Evolutionary conservation across 164 flowering plant genomes (phyloP).

Genomic region (Pachysandra terminalis): DNA sequence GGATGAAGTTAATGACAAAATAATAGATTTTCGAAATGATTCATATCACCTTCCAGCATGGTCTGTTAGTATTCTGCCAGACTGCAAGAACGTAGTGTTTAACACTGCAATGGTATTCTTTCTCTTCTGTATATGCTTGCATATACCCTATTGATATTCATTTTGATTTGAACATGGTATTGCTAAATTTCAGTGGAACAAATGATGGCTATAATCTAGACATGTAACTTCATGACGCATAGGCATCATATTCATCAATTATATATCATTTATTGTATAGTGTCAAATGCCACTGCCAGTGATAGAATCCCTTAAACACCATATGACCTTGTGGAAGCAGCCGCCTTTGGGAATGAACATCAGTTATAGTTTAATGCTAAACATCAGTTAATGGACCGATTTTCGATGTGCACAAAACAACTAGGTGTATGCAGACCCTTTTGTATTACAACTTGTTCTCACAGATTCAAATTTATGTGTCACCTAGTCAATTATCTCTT

Average conservation of each 20-base stretch:
- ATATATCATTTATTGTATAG: not conserved
- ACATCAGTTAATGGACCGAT: not conserved
- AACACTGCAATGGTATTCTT: conserved; percentile 89
- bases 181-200: too few species aligned
- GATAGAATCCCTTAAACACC: not conserved
- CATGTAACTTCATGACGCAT: not conserved
- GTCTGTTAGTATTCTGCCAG: conserved; percentile 98
- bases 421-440: not conserved
- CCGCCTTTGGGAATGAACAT: not conserved
- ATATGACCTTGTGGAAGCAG: not conserved
- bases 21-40: conserved; percentile 55
- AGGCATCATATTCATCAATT: not conserved
- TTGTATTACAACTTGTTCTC: too few species aligned
- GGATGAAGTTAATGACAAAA: conserved; percentile 71
- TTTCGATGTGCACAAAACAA: not conserved
- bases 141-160: not conserved
- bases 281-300: not conserved
- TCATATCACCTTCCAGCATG: conserved; percentile 89
- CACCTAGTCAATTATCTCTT: too few species aligned
- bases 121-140: not conserved
- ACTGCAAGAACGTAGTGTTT: conserved; percentile 86
- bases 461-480: too few species aligned
- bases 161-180: too few species aligned
- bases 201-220: not conserved
- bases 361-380: not conserved